Evolutionary conservation across 768 basidiomycete species (phyloP).

Genomic region (Xerocomus spinulosus): DNA sequence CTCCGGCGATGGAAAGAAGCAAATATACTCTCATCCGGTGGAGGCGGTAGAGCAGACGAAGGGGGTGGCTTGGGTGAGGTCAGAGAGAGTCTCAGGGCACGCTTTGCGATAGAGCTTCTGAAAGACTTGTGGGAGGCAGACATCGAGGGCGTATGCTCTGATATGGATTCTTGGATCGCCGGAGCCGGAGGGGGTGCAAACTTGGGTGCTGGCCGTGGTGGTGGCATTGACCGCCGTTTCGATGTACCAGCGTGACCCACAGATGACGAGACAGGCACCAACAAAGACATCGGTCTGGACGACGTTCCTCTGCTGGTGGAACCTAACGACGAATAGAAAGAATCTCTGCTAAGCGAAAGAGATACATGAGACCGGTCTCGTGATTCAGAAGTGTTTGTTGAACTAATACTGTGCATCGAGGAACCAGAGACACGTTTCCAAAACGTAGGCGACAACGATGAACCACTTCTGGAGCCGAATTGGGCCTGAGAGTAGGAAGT

Average conservation of each 20-base stretch:
- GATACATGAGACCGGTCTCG: constrained; percentile 17
- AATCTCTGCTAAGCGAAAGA: constrained; percentile 1
- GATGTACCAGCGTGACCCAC: constrained; percentile 23
- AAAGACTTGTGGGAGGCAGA: constrained; percentile 32
- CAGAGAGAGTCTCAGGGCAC: constrained; percentile 54
- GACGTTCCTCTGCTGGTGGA: constrained; percentile 2
- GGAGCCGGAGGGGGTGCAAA: constrained; percentile 70
- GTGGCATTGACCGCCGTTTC: constrained; percentile 63
- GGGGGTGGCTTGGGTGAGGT: constrained; percentile 65
- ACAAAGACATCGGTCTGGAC: constrained; percentile 22
- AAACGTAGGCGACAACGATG: constrained; percentile 46
- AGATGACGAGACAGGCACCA: constrained; percentile 10
- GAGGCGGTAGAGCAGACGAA: constrained; percentile 53
- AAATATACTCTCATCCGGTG: constrained; percentile 52
- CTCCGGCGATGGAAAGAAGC: constrained; percentile 27
- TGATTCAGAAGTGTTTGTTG: constrained; percentile 42
- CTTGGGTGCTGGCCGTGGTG: constrained; percentile 68
- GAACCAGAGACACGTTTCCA: constrained; percentile 51
- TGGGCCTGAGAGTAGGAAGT: constrained; percentile 25
- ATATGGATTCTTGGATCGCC: constrained; percentile 16
- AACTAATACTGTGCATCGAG: constrained; percentile 43
- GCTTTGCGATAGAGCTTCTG: constrained; percentile 55
- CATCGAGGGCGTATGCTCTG: constrained; percentile 2
- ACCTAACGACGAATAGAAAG: constrained; percentile 12
- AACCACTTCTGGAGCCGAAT: constrained; percentile 39